These are phyloP conservation scores for Suhomyces tanzawaensis DNA, from an alignment of 805 yeast genomes.

Conservation along the genomic window DNA sequence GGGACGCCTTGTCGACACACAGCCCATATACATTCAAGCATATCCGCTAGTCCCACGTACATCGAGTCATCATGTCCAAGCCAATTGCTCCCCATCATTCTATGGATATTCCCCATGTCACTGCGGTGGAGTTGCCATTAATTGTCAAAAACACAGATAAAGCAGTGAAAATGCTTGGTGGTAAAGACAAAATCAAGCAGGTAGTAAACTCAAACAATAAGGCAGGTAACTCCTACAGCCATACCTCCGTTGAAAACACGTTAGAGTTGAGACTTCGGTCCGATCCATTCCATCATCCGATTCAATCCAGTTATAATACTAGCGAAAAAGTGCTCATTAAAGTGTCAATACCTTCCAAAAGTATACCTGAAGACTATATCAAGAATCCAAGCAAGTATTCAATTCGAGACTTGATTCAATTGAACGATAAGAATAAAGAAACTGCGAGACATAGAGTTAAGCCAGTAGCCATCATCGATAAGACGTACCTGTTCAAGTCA, in stretches of 20 bases:
- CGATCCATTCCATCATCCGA: slow-evolving; percentile 58
- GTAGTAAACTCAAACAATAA: slow-evolving; percentile 38
- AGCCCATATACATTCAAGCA: no score
- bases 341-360: slow-evolving; percentile 57
- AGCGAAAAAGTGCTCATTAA: slow-evolving; percentile 60
- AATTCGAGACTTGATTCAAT: slow-evolving; percentile 39
- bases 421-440: slow-evolving; percentile 25
- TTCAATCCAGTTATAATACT: slow-evolving; percentile 50
- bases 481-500: slow-evolving; percentile 74
- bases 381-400: slow-evolving; percentile 34
- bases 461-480: slow-evolving; percentile 67
- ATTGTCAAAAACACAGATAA: slow-evolving; percentile 57
- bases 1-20: no score
- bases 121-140: slow-evolving; percentile 78
- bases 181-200: slow-evolving; percentile 41
- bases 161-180: slow-evolving; percentile 73
- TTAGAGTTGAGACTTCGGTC: slow-evolving; percentile 41
- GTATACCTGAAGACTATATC: slow-evolving; percentile 38
- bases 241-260: slow-evolving; percentile 30
- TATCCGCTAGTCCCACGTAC: no score
- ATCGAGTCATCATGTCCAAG: slow-evolving; percentile 5
- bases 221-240: slow-evolving; percentile 20
- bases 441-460: slow-evolving; percentile 39
- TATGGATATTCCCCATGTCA: slow-evolving; percentile 69
- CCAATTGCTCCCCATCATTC: slow-evolving; percentile 51